These are phyloP conservation scores for Daldinia sp. DNA, from an alignment of 2,329 filamentous ascomycete species.

Conservation along the genomic window DNA sequence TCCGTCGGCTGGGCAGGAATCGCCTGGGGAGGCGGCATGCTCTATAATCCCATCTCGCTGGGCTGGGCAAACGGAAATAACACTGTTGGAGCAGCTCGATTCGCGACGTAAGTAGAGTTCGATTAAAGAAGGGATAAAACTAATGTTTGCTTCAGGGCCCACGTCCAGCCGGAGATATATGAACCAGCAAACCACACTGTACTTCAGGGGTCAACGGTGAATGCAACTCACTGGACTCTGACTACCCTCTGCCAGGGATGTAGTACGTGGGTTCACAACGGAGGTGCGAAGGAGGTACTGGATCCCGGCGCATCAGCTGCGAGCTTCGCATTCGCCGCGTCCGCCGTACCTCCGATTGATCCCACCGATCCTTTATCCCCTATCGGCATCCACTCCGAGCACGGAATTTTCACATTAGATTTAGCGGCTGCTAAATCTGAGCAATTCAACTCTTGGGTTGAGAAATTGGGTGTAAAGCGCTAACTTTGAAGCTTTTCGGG, in stretches of 20 bases:
- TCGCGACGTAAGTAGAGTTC: slow-evolving; percentile 38
- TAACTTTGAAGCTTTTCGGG: background rate
- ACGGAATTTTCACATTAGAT: slow-evolving; percentile 33
- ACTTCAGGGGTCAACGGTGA: slow-evolving; percentile 48
- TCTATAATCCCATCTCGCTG: slow-evolving; percentile 41
- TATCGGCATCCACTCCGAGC: slow-evolving; percentile 35
- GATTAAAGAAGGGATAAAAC: background rate
- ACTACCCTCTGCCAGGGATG: slow-evolving; percentile 51
- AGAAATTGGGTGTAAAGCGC: slow-evolving; percentile 5
- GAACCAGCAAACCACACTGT: slow-evolving; percentile 47
- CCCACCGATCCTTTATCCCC: slow-evolving; percentile 24
- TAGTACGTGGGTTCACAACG: slow-evolving; percentile 46
- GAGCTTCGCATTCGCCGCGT: slow-evolving; percentile 35
- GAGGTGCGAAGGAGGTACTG: slow-evolving; percentile 29
- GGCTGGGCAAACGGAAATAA: slow-evolving; percentile 40
- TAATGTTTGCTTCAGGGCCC: slow-evolving; percentile 35
- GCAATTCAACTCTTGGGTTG: slow-evolving; percentile 30
- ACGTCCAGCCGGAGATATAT: slow-evolving; percentile 48
- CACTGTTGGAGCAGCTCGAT: slow-evolving; percentile 36
- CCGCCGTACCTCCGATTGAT: slow-evolving; percentile 30
- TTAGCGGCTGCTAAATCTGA: slow-evolving; percentile 31
- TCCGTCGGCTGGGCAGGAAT: slow-evolving; percentile 41
- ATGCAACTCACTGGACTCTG: slow-evolving; percentile 53
- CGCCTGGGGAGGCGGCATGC: slow-evolving; percentile 44
- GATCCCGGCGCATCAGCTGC: slow-evolving; percentile 33